Evolutionary conservation across 2,329 filamentous ascomycete genomes (phyloP), one percentile per base, ranked within the genome.

Genomic region (Beauveria medogensis): DNA sequence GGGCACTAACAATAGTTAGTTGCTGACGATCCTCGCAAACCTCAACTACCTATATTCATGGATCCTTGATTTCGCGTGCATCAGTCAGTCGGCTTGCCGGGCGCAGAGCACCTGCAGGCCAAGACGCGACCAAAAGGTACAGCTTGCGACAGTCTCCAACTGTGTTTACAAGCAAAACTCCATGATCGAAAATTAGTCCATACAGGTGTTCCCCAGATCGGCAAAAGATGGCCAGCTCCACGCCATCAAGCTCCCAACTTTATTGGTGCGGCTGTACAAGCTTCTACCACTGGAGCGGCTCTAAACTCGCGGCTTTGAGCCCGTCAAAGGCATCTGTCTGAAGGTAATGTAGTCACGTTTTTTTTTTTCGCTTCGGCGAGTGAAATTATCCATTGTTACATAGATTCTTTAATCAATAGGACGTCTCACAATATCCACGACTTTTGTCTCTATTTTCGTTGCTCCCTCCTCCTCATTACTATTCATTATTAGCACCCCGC

Each of bases 241-340:
- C 47, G 56, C 34, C 34, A 14, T 47, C 37, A 37, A 22, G n/a
- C 56, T 12, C 12, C n/a, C 12, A 24, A 43, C 37, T 30, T 37
- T 52, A 59, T 52, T 59, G 56, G 56, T 52, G 56, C 56, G 56
- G 24, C 12, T 59, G 40, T 59, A 52, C 30, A 22, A 44, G n/a
- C 46, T 30, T 30, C 12, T 9, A 51, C 22, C 37, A 59, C 56
- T 59, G 56, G 56, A 52, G 47, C 56, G 55, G 55, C 9, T 58
- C n/a, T 28, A 14, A 41, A 10, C n/a, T 24, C 30, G 46, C 55
- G 56, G 56, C n/a, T 16, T 51, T 52, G 5, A 24, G 26, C 14
- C 56, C 56, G 47, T 41, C 2, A 8, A 50, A 44, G 24, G 16
- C 37, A 1, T 28, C 44, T 30, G 8, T 8, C 9, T 14, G 8